Percentiles rank a stretch among this genome's conserved stretches.
Conservation (phyloP, 139 green algal genomes). For the Picochlorum sp. region DNA sequence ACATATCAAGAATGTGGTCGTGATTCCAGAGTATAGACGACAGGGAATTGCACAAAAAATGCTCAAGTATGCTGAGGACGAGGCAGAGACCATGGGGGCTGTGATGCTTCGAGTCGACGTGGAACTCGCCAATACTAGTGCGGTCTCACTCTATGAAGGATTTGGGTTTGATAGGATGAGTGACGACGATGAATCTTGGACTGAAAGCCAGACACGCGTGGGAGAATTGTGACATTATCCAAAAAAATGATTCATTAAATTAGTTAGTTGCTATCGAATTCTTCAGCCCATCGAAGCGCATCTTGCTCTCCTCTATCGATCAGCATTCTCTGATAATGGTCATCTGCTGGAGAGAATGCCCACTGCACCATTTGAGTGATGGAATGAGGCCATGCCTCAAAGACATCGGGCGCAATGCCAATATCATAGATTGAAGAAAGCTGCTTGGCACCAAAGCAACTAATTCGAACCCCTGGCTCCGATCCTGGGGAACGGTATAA, state of each 20-base stretch:
- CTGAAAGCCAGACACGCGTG: background rate
- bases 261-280: background rate
- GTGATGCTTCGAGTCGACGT: background rate
- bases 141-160: background rate
- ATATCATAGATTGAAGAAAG: constrained; percentile 30
- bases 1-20: constrained; percentile 12
- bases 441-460: constrained; percentile 51
- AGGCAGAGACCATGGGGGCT: background rate
- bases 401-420: constrained; percentile 41
- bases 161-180: background rate
- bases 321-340: constrained; percentile 21
- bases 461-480: constrained; percentile 35
- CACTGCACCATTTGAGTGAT: constrained; percentile 48
- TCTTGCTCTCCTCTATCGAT: constrained; percentile 33
- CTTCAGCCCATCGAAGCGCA: constrained; percentile 31
- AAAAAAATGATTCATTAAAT: background rate
- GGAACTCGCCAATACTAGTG: background rate
- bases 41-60: background rate
- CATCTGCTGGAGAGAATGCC: constrained; percentile 50
- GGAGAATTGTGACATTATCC: constrained; percentile 4
- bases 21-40: background rate
- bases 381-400: constrained; percentile 29
- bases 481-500: constrained; percentile 59
- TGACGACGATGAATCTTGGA: background rate
- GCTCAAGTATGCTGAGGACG: background rate